Evolutionary conservation across 192 early-diverging fungal species (phyloP).

Genomic region (Coemansia sp.): DNA sequence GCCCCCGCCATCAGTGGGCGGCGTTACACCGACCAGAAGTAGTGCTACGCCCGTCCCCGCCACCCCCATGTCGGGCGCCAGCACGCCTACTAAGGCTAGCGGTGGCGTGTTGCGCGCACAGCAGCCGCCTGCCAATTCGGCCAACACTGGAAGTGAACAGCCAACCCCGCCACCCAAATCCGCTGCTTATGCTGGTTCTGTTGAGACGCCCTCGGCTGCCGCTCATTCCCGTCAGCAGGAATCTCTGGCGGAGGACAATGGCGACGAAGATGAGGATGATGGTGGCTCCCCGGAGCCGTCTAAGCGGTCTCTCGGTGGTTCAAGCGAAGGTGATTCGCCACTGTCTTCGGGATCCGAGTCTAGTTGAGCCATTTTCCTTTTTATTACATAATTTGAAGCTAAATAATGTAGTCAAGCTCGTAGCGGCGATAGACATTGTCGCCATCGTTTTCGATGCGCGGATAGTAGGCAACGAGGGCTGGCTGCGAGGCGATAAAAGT

Average conservation of each 20-base stretch:
- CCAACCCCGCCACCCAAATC: neutral
- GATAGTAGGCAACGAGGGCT: slow-evolving; percentile 88
- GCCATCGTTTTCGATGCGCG: slow-evolving; percentile 79
- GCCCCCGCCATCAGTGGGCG: neutral
- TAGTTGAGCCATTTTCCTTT: neutral
- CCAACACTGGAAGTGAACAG: slow-evolving; percentile 1
- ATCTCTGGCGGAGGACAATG: neutral
- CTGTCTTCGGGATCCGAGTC: neutral
- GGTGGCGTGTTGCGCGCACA: neutral
- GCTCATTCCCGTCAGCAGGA: neutral
- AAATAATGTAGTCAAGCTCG: slow-evolving; percentile 76
- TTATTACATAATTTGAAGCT: slow-evolving; percentile 4
- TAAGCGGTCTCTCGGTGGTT: neutral
- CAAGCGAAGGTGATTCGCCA: neutral
- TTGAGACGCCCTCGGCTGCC: too few relatives aligned
- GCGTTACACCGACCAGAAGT: slow-evolving; percentile 9
- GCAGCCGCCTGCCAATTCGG: neutral
- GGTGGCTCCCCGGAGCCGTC: neutral
- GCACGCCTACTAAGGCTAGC: slow-evolving; percentile 23
- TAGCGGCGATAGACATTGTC: slow-evolving; percentile 75
- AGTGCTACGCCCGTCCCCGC: slow-evolving; percentile 11
- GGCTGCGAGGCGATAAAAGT: slow-evolving; percentile 91
- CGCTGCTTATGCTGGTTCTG: neutral
- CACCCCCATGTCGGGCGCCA: slow-evolving; percentile 28
- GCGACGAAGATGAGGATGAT: neutral